phyloP scores from a whole-genome alignment of 1,284 basidiomycete genomes.

The Marasmius fiardii region DNA sequence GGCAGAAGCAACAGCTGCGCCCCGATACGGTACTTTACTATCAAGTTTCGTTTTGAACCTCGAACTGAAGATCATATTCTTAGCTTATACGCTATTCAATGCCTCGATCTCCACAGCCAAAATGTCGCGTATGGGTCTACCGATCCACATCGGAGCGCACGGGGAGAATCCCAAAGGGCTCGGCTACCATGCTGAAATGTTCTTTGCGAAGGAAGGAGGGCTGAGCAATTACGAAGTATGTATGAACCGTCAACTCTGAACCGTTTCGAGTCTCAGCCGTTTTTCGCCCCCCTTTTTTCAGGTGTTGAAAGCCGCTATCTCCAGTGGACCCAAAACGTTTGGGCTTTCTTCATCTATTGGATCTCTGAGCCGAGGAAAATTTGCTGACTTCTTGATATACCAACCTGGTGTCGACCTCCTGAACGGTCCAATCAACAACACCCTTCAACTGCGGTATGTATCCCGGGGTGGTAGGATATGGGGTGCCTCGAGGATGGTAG shows the following conservation, averaged over 20 bases:
- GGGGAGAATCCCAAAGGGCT: slow-evolving; percentile 68
- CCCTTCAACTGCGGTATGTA: slow-evolving; percentile 50
- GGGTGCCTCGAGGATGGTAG: slow-evolving; percentile 61
- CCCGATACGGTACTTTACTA: slow-evolving; percentile 45
- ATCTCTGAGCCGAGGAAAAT: slow-evolving; percentile 57
- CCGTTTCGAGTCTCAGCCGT: neutral
- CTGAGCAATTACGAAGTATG: slow-evolving; percentile 42
- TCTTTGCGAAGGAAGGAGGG: slow-evolving; percentile 58
- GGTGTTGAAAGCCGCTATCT: slow-evolving; percentile 66
- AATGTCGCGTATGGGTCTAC: slow-evolving; percentile 59
- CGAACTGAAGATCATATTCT: neutral
- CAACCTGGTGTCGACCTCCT: slow-evolving; percentile 55
- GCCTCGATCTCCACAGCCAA: slow-evolving; percentile 62
- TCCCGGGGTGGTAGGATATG: slow-evolving; percentile 63
- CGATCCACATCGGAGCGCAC: slow-evolving; percentile 68
- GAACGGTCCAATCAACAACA: slow-evolving; percentile 44
- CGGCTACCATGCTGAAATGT: slow-evolving; percentile 73
- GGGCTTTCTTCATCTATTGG: slow-evolving; percentile 60
- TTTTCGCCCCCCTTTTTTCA: too few relatives aligned
- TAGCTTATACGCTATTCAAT: slow-evolving; percentile 63
- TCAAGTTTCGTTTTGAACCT: slow-evolving; percentile 23
- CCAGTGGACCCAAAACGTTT: slow-evolving; percentile 58
- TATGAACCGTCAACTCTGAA: neutral
- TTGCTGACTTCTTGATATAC: slow-evolving; percentile 68
- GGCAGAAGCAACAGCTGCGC: slow-evolving; percentile 58